Conservation (phyloP, 2,329 filamentous ascomycete genomes). For the Pseudogymnoascus sp. region DNA sequence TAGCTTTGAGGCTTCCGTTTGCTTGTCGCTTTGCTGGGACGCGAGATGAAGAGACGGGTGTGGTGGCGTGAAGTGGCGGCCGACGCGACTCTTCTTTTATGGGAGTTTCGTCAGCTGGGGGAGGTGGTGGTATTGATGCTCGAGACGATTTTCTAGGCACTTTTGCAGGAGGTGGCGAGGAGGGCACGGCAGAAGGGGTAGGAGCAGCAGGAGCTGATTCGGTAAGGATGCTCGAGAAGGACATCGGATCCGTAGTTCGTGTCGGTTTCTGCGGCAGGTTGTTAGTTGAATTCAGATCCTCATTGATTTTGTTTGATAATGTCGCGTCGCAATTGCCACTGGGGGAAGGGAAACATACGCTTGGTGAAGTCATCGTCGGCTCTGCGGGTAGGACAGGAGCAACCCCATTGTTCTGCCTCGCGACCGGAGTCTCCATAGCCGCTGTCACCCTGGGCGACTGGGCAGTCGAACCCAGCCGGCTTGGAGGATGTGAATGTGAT, state of each 20-base stretch:
- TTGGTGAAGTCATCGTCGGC: conserved; percentile 17
- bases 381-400: conserved; percentile 21
- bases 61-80: conserved; percentile 30
- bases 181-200: conserved; percentile 29
- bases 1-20: conserved; percentile 49
- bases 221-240: conserved; percentile 89
- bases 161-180: conserved; percentile 34
- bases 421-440: conserved; percentile 41
- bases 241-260: conserved; percentile 81
- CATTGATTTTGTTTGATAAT: not conserved
- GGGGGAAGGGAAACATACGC: conserved; percentile 19
- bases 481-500: conserved; percentile 38
- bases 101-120: conserved; percentile 22
- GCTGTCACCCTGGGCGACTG: conserved; percentile 25
- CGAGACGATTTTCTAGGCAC: conserved; percentile 23
- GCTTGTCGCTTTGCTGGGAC: conserved; percentile 32
- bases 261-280: conserved; percentile 51
- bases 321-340: not conserved
- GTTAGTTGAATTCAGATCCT: not conserved
- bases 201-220: conserved; percentile 59
- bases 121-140: conserved; percentile 17
- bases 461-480: conserved; percentile 21
- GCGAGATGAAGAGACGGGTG: conserved; percentile 36
- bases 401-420: conserved; percentile 35
- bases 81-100: conserved; percentile 9